Conservation (phyloP, 1,284 basidiomycete genomes). For the Cryptococcus wingfieldii region DNA sequence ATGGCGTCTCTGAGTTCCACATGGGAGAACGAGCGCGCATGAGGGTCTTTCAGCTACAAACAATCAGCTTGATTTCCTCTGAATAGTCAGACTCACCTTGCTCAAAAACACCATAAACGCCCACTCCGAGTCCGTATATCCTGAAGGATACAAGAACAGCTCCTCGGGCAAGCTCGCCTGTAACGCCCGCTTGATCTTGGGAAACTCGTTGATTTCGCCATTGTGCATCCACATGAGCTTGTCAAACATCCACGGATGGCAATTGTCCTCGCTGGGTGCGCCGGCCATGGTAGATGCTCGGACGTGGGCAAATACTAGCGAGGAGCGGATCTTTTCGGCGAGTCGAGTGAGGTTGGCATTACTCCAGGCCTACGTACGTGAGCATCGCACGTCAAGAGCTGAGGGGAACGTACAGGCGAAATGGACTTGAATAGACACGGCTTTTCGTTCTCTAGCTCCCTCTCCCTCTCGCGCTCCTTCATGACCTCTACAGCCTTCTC, state of each 20-base stretch:
- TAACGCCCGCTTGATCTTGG: conserved; percentile 70
- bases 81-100: conserved; percentile 55
- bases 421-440: conserved; percentile 97
- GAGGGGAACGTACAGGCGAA: conserved; percentile 64
- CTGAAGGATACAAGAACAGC: conserved; percentile 76
- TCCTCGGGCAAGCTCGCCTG: conserved; percentile 72
- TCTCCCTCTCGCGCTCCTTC: conserved; percentile 28
- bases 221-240: conserved; percentile 98
- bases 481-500: conserved; percentile 22
- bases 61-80: not conserved
- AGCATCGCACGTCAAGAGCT: not conserved
- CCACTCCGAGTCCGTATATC: conserved; percentile 97
- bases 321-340: conserved; percentile 92
- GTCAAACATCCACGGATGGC: conserved; percentile 82
- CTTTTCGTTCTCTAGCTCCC: conserved; percentile 71
- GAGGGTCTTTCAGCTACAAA: conserved; percentile 68
- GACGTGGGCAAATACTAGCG: conserved; percentile 88
- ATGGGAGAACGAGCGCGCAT: conserved; percentile 54
- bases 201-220: conserved; percentile 76
- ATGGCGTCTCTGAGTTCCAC: conserved; percentile 62
- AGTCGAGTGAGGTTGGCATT: conserved; percentile 82
- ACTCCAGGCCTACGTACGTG: conserved; percentile 75
- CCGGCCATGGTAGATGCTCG: conserved; percentile 67
- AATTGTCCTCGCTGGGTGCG: conserved; percentile 75
- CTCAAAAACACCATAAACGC: conserved; percentile 86